Evolutionary conservation across 345 rosid species (phyloP).

Genomic region (Lumnitzera racemosa): DNA sequence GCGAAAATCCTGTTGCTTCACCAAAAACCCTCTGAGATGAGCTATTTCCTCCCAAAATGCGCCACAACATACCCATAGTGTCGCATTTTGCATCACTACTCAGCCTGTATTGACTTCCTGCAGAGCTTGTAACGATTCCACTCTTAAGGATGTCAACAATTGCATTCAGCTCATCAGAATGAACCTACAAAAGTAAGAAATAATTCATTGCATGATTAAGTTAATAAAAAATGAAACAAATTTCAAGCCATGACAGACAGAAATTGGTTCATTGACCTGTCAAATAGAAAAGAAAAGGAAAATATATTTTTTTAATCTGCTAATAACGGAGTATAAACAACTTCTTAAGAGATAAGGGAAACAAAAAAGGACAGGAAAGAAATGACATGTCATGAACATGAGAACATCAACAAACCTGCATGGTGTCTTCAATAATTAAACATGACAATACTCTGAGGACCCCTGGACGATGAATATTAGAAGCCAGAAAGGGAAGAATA

Average conservation of each 20-base stretch:
- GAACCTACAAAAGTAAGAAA: conserved; percentile 44
- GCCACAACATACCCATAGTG: conserved; percentile 96
- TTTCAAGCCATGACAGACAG: no score
- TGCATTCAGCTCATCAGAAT: conserved; percentile 84
- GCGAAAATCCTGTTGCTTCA: conserved; percentile 97
- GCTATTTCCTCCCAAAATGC: conserved; percentile 74
- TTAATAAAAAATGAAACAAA: no score
- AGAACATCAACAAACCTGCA: conserved; percentile 46
- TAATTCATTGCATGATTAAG: neutral
- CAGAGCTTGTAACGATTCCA: conserved; percentile 86
- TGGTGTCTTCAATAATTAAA: conserved; percentile 83
- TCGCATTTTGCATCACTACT: conserved; percentile 92
- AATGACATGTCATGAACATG: conserved; percentile 4
- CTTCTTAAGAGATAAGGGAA: neutral
- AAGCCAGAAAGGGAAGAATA: conserved; percentile 86
- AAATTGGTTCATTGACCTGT: no score
- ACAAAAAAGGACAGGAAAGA: neutral
- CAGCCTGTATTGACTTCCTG: conserved; percentile 89
- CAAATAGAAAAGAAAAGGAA: no score
- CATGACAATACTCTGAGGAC: conserved; percentile 88
- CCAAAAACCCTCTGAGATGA: conserved; percentile 90
- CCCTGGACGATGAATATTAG: conserved; percentile 74
- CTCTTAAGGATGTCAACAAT: conserved; percentile 94
- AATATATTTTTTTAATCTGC: no score
- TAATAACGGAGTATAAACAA: no score